Evolutionary conservation across 2,329 filamentous ascomycete genomes (phyloP), one percentile per base, ranked within the genome.

Genomic region (Arthrinium puccinioides): DNA sequence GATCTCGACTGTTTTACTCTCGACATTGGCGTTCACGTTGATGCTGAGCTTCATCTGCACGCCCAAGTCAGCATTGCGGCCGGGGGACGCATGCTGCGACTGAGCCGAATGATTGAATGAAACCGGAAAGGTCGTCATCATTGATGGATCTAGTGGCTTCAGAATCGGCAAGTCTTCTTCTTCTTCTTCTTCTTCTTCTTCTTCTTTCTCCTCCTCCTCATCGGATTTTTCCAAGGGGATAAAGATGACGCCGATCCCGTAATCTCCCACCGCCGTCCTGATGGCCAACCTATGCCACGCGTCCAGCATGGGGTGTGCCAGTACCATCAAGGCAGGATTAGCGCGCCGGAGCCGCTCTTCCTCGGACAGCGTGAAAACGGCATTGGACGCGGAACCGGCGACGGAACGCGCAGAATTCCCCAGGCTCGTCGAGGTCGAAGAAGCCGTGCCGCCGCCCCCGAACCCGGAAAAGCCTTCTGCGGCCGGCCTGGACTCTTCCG

Each of bases 181-280:
- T 5, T 48, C 46, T 8, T 44, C 16, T 4, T 32, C 29, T n/a
- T 27, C 29, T 11, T 38, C 36, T 5, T 19, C 14, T 8, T 44
- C 16, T 4, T 32, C 29, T n/a, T 27, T 21, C 8, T 38, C 36
- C 4, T 19, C 14, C 3, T 38, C 21, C 3, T 19, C 15, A 5
- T 32, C 31, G 4, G 15, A 19, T 3, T 6, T 20, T 13, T 51
- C 44, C 20, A 58, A 33, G 2, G 54, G 54, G 18, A 55, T 50
- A 43, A 56, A 58, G 25, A 57, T 48, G 6, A 57, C 38, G 1
- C 52, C 54, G 21, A 57, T 51, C 4, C 50, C 43, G 23, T 58
- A 57, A 13, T 55, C 52, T 8, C 47, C 42, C 3, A 53, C 42
- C 13, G 47, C 46, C 9, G 36, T 45, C 24, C 51, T 39, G 26